Conservation (phyloP, 257 asterid genomes). For the Lycium ferocissimum region DNA sequence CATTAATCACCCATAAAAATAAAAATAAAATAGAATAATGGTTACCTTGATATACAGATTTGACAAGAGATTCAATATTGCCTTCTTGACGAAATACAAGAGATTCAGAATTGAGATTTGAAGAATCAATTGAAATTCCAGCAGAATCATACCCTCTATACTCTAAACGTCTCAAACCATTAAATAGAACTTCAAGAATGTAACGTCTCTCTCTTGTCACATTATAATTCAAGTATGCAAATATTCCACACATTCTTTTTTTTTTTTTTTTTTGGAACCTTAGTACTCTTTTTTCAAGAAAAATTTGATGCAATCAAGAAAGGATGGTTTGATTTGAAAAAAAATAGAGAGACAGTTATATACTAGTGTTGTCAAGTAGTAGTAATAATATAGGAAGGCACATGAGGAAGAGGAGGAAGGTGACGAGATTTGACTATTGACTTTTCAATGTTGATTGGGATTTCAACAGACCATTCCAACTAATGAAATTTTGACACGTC, state of each 20-base stretch:
- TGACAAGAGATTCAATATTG: conserved; percentile 82
- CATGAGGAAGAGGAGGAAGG: conserved; percentile 11
- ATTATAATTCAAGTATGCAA: conserved; percentile 83
- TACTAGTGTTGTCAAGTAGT: neutral
- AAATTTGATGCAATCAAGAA: neutral
- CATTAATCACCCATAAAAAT: neutral
- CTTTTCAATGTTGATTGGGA: neutral
- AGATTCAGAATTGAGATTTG: conserved; percentile 42
- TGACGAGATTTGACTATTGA: conserved; percentile 1
- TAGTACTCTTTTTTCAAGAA: neutral
- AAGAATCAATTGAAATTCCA: conserved; percentile 66
- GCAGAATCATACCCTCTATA: conserved; percentile 98
- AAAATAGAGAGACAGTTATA: neutral
- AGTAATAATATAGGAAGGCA: neutral
- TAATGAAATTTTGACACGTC: neutral
- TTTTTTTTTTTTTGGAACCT: neutral
- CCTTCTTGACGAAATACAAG: conserved; percentile 85
- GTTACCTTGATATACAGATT: conserved; percentile 78
- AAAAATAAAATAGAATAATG: neutral
- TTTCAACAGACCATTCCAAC: conserved; percentile 21
- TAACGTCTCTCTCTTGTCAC: conserved; percentile 77
- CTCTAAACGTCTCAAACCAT: conserved; percentile 93
- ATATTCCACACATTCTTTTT: conserved; percentile 84
- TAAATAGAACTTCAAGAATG: conserved; percentile 77
- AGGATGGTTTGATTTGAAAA: neutral